Base-by-base conservation (phyloP, 306 rosid genomes). In the Prunus fruticosa region DNA sequence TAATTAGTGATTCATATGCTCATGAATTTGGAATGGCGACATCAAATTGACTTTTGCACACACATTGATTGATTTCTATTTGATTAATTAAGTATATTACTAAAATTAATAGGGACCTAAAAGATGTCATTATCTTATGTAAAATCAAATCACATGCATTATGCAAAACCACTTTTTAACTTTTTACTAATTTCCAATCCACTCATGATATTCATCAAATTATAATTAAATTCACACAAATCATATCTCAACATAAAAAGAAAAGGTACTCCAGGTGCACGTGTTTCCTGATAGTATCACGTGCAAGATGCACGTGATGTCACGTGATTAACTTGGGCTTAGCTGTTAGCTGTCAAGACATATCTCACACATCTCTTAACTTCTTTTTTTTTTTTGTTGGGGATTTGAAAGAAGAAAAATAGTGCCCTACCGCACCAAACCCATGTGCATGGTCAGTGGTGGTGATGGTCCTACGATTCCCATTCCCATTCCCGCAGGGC, bases 391-490 rank as follows among this genome's bases (percentile, higher is more conserved):
- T 8, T 6, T 30, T 1, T n/a, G n/a, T 25, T 25, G 25, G 27
- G 8, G 8, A 34, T 34, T 34, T 34, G 8, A 34, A 34, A 5
- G 2, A 0, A 5, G 6, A 34, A 34, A 34, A 34, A 5, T 34
- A 34, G 41, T 34, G 43, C 58, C 76, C 50, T 6, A 23, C 11
- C 28, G 28, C 72, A 64, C 78, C 81, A 10, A 76, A 72, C 65
- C 81, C 87, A 76, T 76, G 82, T 80, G 87, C 70, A 18, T 3
- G 58, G 69, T 27, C 80, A 71, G 65, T 10, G 9, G 43, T 54
- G 64, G 38, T 47, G 79, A 34, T 20, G 65, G 64, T 49, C 58
- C 73, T 67, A 52, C 6, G 11, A 16, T 71, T 25, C 43, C 78
- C 72, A 20, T 71, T 25, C 43, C 81, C 72, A 61, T 9, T 5